Evolutionary conservation across 75 land plant genomes (phyloP).

Genomic region (Pseudotsuga menziesii): DNA sequence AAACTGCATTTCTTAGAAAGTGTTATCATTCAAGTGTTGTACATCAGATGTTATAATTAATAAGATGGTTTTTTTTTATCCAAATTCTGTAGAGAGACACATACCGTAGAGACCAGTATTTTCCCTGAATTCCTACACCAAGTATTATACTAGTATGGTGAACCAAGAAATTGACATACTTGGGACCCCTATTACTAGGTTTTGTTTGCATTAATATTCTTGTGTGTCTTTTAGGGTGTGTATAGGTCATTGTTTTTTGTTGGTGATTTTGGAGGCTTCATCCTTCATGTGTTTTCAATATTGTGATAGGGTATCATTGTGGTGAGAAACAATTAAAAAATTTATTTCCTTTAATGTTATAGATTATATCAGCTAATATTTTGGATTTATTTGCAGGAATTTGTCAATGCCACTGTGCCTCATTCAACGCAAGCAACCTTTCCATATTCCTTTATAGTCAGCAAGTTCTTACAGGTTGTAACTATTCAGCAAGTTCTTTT

Average conservation of each 20-base stretch:
- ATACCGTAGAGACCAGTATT: neutral
- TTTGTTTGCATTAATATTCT: neutral
- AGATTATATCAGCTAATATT: neutral
- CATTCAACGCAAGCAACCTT: conserved; percentile 65
- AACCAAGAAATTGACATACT: neutral
- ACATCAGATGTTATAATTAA: no score
- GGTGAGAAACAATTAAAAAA: no score
- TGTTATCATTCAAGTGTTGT: neutral
- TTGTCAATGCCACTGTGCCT: conserved; percentile 63
- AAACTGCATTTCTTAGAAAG: neutral
- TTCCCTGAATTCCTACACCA: neutral
- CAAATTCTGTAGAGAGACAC: no score
- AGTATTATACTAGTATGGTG: neutral
- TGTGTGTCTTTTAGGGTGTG: neutral
- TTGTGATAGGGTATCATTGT: no score
- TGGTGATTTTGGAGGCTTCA: no score
- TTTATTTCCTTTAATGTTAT: no score
- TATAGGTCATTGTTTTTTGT: no score
- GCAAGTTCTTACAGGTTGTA: conserved; percentile 77
- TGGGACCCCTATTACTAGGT: neutral
- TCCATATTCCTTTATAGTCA: conserved; percentile 72
- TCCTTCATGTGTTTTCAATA: neutral
- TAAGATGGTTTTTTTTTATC: no score
- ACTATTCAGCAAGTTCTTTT: neutral
- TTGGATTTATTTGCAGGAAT: conserved; percentile 26